Evolutionary conservation across 345 rosid species (phyloP).

Genomic region (Gynandropsis gynandra): DNA sequence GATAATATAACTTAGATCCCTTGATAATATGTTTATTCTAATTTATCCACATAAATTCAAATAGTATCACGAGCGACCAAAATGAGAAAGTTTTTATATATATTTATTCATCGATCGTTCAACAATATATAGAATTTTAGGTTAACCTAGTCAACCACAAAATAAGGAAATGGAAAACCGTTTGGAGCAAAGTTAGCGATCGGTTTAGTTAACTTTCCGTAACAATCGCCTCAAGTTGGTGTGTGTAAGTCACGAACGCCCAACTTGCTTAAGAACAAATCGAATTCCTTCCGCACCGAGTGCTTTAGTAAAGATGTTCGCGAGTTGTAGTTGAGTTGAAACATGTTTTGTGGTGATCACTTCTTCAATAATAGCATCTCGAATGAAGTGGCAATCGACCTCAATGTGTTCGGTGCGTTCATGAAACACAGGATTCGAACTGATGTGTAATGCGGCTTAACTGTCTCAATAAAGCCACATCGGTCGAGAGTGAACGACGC

Average conservation of each 20-base stretch:
- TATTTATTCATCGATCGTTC: no score
- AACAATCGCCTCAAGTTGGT: not conserved
- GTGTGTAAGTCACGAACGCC: not conserved
- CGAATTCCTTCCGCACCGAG: not conserved
- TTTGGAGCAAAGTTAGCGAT: no score
- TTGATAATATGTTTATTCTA: no score
- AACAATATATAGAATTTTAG: no score
- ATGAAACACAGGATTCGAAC: not conserved
- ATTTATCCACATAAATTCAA: no score
- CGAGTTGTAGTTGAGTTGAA: not conserved
- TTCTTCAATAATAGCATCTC: not conserved
- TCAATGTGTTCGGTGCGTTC: not conserved
- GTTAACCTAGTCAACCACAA: no score
- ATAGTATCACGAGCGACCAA: no score
- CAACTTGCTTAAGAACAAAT: not conserved
- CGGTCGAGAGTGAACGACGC: not conserved
- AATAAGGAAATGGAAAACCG: no score
- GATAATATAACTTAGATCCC: no score
- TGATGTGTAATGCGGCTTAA: not conserved
- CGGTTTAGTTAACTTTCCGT: no score
- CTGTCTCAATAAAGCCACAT: not conserved
- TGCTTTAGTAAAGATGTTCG: not conserved
- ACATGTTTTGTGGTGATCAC: not conserved
- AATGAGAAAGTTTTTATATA: no score
- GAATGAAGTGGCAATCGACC: not conserved